Percentiles rank a stretch among this genome's conserved stretches.
These are phyloP conservation scores for Aegle marmelos DNA, from an alignment of 345 rosid genomes.

Conservation along the genomic window DNA sequence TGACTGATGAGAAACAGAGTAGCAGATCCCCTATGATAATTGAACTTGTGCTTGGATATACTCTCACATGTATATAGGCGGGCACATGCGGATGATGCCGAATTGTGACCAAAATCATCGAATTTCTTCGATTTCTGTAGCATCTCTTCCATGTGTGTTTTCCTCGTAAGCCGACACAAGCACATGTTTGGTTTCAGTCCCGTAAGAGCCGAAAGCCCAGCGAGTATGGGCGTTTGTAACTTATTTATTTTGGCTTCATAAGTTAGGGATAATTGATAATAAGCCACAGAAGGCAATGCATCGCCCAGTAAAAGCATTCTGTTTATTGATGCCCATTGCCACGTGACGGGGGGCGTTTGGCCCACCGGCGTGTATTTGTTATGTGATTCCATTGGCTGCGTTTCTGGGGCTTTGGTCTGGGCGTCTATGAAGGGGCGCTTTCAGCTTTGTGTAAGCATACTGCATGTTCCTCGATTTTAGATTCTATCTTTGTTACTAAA, in stretches of 20 bases:
- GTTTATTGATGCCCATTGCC: conserved; percentile 4
- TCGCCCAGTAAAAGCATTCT: conserved; percentile 20
- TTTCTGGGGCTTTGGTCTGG: not conserved
- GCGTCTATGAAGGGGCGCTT: not conserved
- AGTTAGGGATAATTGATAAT: not conserved
- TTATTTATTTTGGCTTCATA: not conserved
- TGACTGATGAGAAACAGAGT: conserved; percentile 10
- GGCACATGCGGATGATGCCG: conserved; percentile 25
- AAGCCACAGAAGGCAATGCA: too few relatives aligned
- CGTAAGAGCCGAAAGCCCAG: conserved; percentile 8
- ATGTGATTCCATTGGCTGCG: not conserved
- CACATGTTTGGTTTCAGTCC: conserved; percentile 31
- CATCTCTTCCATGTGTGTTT: conserved; percentile 24
- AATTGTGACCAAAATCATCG: conserved; percentile 27
- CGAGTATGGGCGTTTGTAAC: not conserved
- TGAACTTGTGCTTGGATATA: conserved; percentile 18
- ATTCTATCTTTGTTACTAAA: not conserved
- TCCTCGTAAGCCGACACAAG: conserved; percentile 25
- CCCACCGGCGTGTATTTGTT: not conserved
- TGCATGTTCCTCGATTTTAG: conserved; percentile 7
- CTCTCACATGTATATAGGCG: not conserved
- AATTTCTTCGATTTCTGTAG: conserved; percentile 8
- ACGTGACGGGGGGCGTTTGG: not conserved
- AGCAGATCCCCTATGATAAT: conserved; percentile 12
- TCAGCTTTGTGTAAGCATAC: too few relatives aligned